Base-by-base conservation (phyloP, 75 land plant genomes). In the Gnetum montanum region DNA sequence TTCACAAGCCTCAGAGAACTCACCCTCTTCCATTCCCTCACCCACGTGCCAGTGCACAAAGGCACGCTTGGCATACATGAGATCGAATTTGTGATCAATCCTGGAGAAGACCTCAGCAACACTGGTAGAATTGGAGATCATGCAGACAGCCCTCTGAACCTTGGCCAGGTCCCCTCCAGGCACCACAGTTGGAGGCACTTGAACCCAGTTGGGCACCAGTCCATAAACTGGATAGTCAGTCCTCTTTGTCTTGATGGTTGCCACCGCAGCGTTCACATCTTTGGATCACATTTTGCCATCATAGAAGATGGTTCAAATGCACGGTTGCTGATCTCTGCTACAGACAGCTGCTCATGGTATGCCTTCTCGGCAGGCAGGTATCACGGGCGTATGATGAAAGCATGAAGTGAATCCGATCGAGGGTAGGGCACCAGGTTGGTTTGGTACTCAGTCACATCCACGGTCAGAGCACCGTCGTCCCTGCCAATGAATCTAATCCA, bases 11-110 rank as follows among this genome's bases (percentile, higher is more conserved):
- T 73, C 76, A 8, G 76, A 73, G 29, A 73, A 73, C 66, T 73
- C 76, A 8, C 78, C 78, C 37, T 74, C 78, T 36, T 70, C 84
- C 84, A 80, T 80, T 15, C 80, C 84, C 57, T 80, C 80, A 27
- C 83, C 80, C 2, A 80, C 79, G 34, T 80, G 76, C 83, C 83
- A 80, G 56, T 80, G 79, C 53, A 80, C 84, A 44, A 76, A 80
- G 0, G 83, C 78, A 38, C 73, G 46, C 73, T 69, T 75, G 12
- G 57, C 54, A 30, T 69, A 75, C 69, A 70, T 68, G 31, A 75
- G 63, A 61, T 75, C 78, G 37, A 75, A 75, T 65, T 75, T 70
- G 27, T 70, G 69, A 35, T 74, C 77, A 29, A 74, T 69, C n/a
- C 72, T 52, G 6, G 77, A 74, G 58, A 69, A 64, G 59, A 68